Evolutionary conservation across 805 yeast genomes (phyloP).

Genomic region (Torulaspora franciscae): DNA sequence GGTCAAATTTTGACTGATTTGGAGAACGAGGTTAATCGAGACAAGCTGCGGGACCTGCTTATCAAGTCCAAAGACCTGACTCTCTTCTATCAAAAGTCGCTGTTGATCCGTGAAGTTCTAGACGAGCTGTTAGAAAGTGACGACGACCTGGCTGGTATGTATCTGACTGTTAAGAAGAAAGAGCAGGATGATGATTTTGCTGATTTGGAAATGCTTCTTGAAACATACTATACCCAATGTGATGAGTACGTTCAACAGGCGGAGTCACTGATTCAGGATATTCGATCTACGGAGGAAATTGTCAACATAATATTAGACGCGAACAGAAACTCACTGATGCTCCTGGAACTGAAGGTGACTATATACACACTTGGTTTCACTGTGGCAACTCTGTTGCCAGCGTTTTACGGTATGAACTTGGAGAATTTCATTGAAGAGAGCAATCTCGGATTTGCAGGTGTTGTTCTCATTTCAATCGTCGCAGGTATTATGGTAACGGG

Average conservation of each 20-base stretch:
- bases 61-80: slow-evolving; percentile 67
- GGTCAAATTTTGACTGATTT: slow-evolving; percentile 61
- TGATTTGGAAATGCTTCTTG: slow-evolving; percentile 82
- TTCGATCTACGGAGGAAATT: slow-evolving; percentile 87
- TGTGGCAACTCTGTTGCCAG: slow-evolving; percentile 78
- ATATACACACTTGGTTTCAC: slow-evolving; percentile 82
- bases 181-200: slow-evolving; percentile 43
- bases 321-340: slow-evolving; percentile 83
- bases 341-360: slow-evolving; percentile 75
- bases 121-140: slow-evolving; percentile 84
- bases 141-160: slow-evolving; percentile 78
- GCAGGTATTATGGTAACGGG: slow-evolving; percentile 53
- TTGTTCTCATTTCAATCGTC: slow-evolving; percentile 47
- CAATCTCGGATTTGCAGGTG: slow-evolving; percentile 54
- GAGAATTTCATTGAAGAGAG: slow-evolving; percentile 74
- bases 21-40: slow-evolving; percentile 76
- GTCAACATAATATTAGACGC: slow-evolving; percentile 88
- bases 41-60: slow-evolving; percentile 64
- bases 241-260: slow-evolving; percentile 92
- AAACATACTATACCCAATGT: slow-evolving; percentile 84
- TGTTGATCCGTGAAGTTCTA: slow-evolving; percentile 70
- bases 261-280: slow-evolving; percentile 74
- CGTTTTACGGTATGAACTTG: slow-evolving; percentile 84
- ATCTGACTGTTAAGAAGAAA: slow-evolving; percentile 47
- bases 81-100: slow-evolving; percentile 67